Percentiles rank a stretch among this genome's conserved stretches.
These are phyloP conservation scores for Paspalum notatum DNA, from an alignment of 176 grass and related monocot species.

Conservation along the genomic window DNA sequence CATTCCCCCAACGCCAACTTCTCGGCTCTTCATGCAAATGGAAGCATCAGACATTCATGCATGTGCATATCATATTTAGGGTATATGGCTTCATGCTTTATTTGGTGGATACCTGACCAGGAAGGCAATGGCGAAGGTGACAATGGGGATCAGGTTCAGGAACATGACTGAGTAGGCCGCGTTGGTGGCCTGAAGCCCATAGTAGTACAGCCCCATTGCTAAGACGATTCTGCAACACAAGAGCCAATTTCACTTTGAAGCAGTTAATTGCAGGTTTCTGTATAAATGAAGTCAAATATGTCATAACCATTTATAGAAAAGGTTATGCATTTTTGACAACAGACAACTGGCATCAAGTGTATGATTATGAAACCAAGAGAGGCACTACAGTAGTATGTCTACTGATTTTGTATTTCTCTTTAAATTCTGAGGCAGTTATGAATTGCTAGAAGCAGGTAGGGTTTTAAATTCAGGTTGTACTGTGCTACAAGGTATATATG, in stretches of 20 bases:
- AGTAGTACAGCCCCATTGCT: slow-evolving; percentile 28
- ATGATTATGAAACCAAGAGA: no score
- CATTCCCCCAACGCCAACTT: background rate
- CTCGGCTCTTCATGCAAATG: slow-evolving; percentile 34
- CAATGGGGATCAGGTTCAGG: slow-evolving; percentile 39
- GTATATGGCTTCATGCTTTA: background rate
- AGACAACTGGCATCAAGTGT: no score
- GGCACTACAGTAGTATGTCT: no score
- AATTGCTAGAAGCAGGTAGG: no score
- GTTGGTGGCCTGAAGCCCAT: slow-evolving; percentile 16
- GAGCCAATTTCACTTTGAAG: background rate
- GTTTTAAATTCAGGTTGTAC: no score
- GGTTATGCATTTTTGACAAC: no score
- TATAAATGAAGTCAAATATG: no score
- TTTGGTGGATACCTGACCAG: slow-evolving; percentile 25
- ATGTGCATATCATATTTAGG: background rate
- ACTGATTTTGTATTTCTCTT: no score
- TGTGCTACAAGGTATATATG: no score
- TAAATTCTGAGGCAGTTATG: no score
- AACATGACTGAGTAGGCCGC: slow-evolving; percentile 18
- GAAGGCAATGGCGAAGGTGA: slow-evolving; percentile 40
- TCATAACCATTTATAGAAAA: no score
- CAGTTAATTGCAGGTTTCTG: no score
- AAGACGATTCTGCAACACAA: slow-evolving; percentile 19
- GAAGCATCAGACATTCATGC: background rate